Evolutionary conservation across 352 stramenopile genomes (phyloP).

Genomic region (Pythium volutum): DNA sequence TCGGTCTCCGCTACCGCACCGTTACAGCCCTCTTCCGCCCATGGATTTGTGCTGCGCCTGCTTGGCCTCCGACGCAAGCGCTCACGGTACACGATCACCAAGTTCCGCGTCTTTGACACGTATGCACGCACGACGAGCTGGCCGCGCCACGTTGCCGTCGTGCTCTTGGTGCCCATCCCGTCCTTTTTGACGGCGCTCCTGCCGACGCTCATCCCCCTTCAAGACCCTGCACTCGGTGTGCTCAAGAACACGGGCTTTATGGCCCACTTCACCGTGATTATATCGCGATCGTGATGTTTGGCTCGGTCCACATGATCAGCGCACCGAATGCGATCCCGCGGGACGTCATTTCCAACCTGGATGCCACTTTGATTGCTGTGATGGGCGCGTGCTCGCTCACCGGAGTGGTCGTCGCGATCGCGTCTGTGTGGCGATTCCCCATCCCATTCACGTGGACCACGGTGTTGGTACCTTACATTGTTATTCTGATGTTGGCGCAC

Average conservation of each 20-base stretch:
- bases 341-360: neutral
- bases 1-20: too few relatives aligned
- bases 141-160: neutral
- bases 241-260: neutral
- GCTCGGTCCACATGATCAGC: neutral
- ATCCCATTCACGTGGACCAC: conserved; percentile 4
- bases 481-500: neutral
- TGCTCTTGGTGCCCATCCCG: neutral
- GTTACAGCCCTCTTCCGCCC: too few relatives aligned
- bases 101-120: neutral
- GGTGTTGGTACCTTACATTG: neutral
- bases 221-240: conserved; percentile 1
- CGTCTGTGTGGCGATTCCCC: neutral
- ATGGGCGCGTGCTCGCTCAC: neutral
- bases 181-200: neutral
- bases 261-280: neutral
- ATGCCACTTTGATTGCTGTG: neutral
- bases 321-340: neutral
- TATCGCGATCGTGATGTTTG: neutral
- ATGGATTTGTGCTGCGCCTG: neutral
- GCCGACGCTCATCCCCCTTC: conserved; percentile 8
- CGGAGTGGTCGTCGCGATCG: neutral
- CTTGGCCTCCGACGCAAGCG: neutral
- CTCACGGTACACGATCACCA: neutral
- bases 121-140: neutral